Base-by-base conservation (phyloP, 805 yeast species). In the Starmera amethionina region DNA sequence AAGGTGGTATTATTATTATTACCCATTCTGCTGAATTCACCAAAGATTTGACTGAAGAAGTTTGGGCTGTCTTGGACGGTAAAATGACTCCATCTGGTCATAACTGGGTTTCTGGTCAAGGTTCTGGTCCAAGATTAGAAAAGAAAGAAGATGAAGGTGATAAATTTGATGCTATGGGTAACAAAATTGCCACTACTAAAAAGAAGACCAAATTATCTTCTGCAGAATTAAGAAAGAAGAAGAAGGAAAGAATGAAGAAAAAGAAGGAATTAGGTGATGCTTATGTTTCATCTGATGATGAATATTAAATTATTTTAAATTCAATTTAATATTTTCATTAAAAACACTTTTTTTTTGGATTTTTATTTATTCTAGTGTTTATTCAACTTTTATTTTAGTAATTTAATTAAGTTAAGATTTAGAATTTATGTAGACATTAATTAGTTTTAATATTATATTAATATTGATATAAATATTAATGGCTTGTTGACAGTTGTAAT, bases 201-300 rank as follows among this genome's bases (percentile, higher is more conserved):
- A 93, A 93, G 94, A 89, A 84, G 82, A 77, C 78, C 72, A 93
- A 93, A 85, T 79, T 93, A 65, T 85, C 97, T 56, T 88, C 97
- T 67, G 97, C 98, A 55, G 99, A 93, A 73, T 77, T 90, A 70
- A 87, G 99, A 82, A 93, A 93, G 96, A 93, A 93, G 96, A 93
- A 93, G 97, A 93, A 93, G 95, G 98, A 93, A 77, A 88, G 99
- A 82, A 89, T 93, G 97, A 87, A 84, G 84, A 93, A 90, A 95
- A 93, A 90, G 97, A 93, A 93, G 95, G 95, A 83, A 72, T 71
- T 89, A 67, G 97, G 97, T 79, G 98, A 93, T 67, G 97, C 93
- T 70, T 94, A 93, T 70, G 97, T 88, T 57, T 90, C 97, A 51
- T 93, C 95, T 59, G 96, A 89, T 58, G 98, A 90, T 43, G 93